Conservation (phyloP, 768 basidiomycete genomes). For the Strobilomyces confusus region DNA sequence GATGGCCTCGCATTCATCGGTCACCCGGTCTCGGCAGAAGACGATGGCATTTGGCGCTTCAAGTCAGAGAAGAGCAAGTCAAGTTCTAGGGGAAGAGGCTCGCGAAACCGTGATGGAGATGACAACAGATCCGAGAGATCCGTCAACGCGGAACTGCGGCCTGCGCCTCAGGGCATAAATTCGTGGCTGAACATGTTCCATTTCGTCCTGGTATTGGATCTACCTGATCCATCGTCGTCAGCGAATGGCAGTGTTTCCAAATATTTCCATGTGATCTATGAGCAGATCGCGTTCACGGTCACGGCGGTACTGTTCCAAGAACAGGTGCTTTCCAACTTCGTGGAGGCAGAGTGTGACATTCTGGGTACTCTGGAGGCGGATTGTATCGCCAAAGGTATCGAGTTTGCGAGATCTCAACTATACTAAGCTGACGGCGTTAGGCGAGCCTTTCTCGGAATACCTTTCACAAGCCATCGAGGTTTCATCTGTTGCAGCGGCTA, state of each 20-base stretch:
- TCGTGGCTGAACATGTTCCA: conserved; percentile 77
- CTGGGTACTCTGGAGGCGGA: conserved; percentile 70
- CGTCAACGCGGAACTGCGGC: conserved; percentile 34
- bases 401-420: conserved; percentile 16
- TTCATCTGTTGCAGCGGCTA: conserved; percentile 74
- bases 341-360: conserved; percentile 74
- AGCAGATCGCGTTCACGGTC: conserved; percentile 83
- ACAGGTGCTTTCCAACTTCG: conserved; percentile 82
- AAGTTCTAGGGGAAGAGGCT: conserved; percentile 53
- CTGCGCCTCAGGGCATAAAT: conserved; percentile 24
- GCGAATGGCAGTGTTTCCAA: conserved; percentile 71
- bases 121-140: conserved; percentile 32
- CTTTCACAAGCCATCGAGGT: conserved; percentile 52
- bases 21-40: conserved; percentile 83
- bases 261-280: conserved; percentile 84
- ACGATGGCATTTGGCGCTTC: conserved; percentile 73
- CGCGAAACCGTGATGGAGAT: conserved; percentile 40
- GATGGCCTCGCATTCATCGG: conserved; percentile 93
- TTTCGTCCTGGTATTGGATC: conserved; percentile 81
- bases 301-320: conserved; percentile 92
- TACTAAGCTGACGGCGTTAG: conserved; percentile 34
- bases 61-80: conserved; percentile 55
- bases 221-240: conserved; percentile 86
- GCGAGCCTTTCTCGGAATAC: conserved; percentile 56
- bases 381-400: conserved; percentile 64